Conservation (phyloP, 768 basidiomycete genomes). For the Suillus hirtellus region DNA sequence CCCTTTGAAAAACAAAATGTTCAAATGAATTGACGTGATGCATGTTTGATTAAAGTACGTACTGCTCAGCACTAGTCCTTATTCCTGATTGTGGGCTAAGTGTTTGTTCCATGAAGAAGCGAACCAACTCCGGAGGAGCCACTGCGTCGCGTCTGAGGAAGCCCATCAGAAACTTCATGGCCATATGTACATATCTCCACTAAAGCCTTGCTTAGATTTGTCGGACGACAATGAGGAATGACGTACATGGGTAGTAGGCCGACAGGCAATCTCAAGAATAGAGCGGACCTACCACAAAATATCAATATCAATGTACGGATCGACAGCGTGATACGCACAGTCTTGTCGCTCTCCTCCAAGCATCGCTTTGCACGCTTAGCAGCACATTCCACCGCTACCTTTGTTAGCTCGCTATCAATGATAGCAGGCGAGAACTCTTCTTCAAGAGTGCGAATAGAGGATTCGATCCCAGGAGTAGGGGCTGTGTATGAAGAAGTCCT, state of each 20-base stretch:
- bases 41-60: conserved; percentile 16
- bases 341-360: conserved; percentile 46
- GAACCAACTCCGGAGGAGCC: conserved; percentile 52
- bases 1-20: conserved; percentile 39
- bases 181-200: conserved; percentile 85
- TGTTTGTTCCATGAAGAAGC: conserved; percentile 64
- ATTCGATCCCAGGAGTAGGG: conserved; percentile 46
- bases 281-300: conserved; percentile 47
- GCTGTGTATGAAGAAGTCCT: conserved; percentile 63
- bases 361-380: conserved; percentile 44
- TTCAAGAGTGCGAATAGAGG: conserved; percentile 49
- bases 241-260: conserved; percentile 72
- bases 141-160: conserved; percentile 65
- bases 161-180: conserved; percentile 57
- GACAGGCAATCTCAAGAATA: conserved; percentile 59
- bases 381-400: conserved; percentile 44
- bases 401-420: conserved; percentile 44
- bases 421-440: conserved; percentile 48
- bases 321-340: conserved; percentile 38
- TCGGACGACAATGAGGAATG: conserved; percentile 6
- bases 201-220: conserved; percentile 31
- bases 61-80: conserved; percentile 66
- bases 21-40: neutral
- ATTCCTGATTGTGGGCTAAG: conserved; percentile 74
- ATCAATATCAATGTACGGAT: conserved; percentile 9